A percentile compares a stretch with the other conserved stretches of the same genome.
These are phyloP conservation scores for Penicillium silybi DNA, from an alignment of 495 filamentous ascomycete species.

Conservation along the genomic window DNA sequence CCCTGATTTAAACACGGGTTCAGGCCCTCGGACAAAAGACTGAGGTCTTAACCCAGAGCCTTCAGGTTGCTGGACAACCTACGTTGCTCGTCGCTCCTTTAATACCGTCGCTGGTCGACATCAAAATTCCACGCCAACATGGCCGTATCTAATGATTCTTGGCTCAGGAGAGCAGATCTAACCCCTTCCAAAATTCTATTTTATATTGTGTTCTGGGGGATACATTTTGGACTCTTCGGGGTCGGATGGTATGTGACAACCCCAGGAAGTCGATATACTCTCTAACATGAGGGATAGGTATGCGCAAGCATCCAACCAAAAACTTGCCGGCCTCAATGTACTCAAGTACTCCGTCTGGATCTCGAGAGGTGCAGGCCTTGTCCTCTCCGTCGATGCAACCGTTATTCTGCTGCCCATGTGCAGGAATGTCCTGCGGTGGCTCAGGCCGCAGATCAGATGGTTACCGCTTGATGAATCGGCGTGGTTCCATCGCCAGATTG, in stretches of 20 bases:
- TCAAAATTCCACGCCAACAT: conserved; percentile 8
- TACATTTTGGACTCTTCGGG: conserved; percentile 77
- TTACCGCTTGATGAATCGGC: conserved; percentile 90
- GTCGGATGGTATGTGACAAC: conserved; percentile 72
- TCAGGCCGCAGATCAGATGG: conserved; percentile 84
- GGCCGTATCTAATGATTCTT: conserved; percentile 14
- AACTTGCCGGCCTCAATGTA: conserved; percentile 72
- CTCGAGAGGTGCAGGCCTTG: conserved; percentile 86
- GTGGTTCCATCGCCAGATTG: conserved; percentile 96
- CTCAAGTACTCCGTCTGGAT: conserved; percentile 90
- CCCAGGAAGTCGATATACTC: background rate
- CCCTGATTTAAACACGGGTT: background rate
- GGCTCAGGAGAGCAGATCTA: conserved; percentile 51
- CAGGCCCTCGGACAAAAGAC: background rate
- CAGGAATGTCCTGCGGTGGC: conserved; percentile 74
- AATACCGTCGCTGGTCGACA: conserved; percentile 24
- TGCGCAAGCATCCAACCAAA: conserved; percentile 63
- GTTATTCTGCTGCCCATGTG: conserved; percentile 94
- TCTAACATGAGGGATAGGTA: conserved; percentile 52
- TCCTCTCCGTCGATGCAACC: conserved; percentile 74
- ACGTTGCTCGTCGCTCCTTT: conserved; percentile 22
- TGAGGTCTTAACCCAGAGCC: background rate
- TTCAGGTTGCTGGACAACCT: conserved; percentile 28
- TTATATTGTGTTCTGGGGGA: conserved; percentile 78
- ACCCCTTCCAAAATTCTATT: conserved; percentile 68